phyloP scores from a whole-genome alignment of 257 asterid species.

The Plantago elongata region DNA sequence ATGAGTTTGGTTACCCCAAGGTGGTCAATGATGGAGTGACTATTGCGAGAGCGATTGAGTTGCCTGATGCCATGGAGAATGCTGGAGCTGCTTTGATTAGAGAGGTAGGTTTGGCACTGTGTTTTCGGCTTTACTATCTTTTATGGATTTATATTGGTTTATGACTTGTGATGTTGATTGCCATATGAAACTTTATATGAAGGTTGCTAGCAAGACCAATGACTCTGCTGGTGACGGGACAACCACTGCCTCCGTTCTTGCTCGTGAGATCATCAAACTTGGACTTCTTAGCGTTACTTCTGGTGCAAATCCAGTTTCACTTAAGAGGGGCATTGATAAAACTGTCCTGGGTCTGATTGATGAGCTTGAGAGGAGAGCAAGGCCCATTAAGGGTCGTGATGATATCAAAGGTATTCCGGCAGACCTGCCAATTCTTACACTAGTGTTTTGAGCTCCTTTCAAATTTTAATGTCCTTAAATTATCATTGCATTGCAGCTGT shows the following conservation, averaged over 20 bases:
- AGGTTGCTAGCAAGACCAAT: slow-evolving; percentile 99
- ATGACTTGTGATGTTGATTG: slow-evolving; percentile 4
- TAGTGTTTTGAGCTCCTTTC: neutral
- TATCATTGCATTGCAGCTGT: slow-evolving; percentile 51
- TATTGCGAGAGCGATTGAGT: slow-evolving; percentile 88
- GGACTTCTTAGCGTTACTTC: slow-evolving; percentile 93
- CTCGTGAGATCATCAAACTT: slow-evolving; percentile 91
- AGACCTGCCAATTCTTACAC: neutral
- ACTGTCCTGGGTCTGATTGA: slow-evolving; percentile 66
- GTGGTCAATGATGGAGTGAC: slow-evolving; percentile 92
- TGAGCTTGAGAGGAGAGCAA: slow-evolving; percentile 82
- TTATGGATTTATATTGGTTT: neutral
- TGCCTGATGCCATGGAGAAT: slow-evolving; percentile 90
- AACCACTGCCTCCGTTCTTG: slow-evolving; percentile 89
- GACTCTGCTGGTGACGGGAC: slow-evolving; percentile 99
- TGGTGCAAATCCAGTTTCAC: slow-evolving; percentile 91
- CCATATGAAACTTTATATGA: slow-evolving; percentile 19
- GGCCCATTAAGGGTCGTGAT: slow-evolving; percentile 92
- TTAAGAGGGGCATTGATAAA: slow-evolving; percentile 91
- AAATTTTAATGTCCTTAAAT: neutral
- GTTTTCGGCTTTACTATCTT: neutral
- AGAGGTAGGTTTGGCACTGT: slow-evolving; percentile 52
- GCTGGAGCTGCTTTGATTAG: slow-evolving; percentile 97
- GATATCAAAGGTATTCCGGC: slow-evolving; percentile 69
- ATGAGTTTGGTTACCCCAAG: slow-evolving; percentile 85